Conservation (phyloP, 2,329 filamentous ascomycete species). For the Chrysoporthe puriensis region DNA sequence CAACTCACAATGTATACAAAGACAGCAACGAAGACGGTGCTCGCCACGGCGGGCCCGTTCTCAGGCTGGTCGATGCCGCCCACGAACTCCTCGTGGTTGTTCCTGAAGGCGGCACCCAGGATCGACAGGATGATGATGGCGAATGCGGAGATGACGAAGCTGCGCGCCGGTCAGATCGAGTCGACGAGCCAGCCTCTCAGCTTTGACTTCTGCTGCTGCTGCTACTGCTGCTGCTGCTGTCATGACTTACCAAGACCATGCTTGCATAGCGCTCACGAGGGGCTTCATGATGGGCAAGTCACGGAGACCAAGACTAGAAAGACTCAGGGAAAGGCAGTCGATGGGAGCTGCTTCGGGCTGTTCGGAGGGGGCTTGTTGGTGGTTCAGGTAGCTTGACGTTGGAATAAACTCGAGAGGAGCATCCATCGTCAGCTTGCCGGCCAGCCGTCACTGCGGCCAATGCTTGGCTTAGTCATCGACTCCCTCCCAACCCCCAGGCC, state of each 20-base stretch:
- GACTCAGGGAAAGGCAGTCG: not conserved
- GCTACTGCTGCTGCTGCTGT: slow-evolving; percentile 16
- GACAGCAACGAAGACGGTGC: slow-evolving; percentile 85
- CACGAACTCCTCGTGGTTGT: slow-evolving; percentile 81
- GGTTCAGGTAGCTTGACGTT: slow-evolving; percentile 10
- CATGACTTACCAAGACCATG: slow-evolving; percentile 83
- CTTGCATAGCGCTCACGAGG: slow-evolving; percentile 86
- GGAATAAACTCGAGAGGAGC: not conserved
- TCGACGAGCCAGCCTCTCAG: not conserved
- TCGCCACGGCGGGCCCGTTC: slow-evolving; percentile 77
- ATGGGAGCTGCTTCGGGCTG: not conserved
- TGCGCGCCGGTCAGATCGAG: slow-evolving; percentile 42
- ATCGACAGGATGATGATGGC: slow-evolving; percentile 67
- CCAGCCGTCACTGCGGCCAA: slow-evolving; percentile 1
- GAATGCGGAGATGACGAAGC: slow-evolving; percentile 72
- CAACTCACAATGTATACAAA: slow-evolving; percentile 82
- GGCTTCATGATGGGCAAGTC: slow-evolving; percentile 77
- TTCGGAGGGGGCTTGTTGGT: not conserved
- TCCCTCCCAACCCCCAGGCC: not conserved
- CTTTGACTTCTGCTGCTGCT: slow-evolving; percentile 7
- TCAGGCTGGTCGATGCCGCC: slow-evolving; percentile 73
- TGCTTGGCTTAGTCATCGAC: slow-evolving; percentile 16
- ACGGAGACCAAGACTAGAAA: not conserved
- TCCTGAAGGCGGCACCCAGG: slow-evolving; percentile 73
- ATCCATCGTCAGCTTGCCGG: slow-evolving; percentile 14